Percentiles rank a stretch among this genome's conserved stretches.
phyloP scores from a whole-genome alignment of 1,284 basidiomycete species.

The Trichosporon sp. region DNA sequence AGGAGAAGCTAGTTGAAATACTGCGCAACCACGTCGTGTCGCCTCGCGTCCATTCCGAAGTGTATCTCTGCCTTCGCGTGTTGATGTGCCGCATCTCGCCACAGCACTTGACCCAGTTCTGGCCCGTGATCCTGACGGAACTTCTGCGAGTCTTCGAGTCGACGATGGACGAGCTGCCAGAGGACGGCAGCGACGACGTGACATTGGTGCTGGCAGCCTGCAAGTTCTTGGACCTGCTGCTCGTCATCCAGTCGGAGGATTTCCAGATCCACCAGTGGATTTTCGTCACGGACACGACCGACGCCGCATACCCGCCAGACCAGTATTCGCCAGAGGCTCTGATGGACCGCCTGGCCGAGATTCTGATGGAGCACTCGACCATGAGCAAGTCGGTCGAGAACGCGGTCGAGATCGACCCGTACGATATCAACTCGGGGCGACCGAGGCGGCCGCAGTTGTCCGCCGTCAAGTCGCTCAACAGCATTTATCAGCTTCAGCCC shows the following conservation, averaged over 20 bases:
- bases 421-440: conserved; percentile 11
- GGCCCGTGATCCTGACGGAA: conserved; percentile 94
- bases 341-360: conserved; percentile 86
- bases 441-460: conserved; percentile 74
- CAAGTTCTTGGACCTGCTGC: conserved; percentile 89
- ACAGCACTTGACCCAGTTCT: conserved; percentile 91
- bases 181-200: conserved; percentile 78
- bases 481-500: conserved; percentile 74
- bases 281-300: conserved; percentile 96
- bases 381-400: conserved; percentile 3
- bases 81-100: conserved; percentile 87
- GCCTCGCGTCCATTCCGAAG: conserved; percentile 87
- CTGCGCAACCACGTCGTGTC: conserved; percentile 73
- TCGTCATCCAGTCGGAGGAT: conserved; percentile 91
- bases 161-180: conserved; percentile 59
- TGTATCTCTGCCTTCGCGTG: conserved; percentile 88
- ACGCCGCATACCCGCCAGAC: conserved; percentile 85
- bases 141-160: conserved; percentile 66
- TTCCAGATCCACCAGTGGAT: conserved; percentile 99
- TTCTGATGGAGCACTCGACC: conserved; percentile 61
- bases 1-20: conserved; percentile 95
- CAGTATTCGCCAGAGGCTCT: conserved; percentile 81
- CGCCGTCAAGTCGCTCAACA: conserved; percentile 70
- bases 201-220: conserved; percentile 81
- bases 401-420: conserved; percentile 12